These are phyloP conservation scores for Cicer chorassanicum DNA, from an alignment of 306 rosid species.

Conservation along the genomic window DNA sequence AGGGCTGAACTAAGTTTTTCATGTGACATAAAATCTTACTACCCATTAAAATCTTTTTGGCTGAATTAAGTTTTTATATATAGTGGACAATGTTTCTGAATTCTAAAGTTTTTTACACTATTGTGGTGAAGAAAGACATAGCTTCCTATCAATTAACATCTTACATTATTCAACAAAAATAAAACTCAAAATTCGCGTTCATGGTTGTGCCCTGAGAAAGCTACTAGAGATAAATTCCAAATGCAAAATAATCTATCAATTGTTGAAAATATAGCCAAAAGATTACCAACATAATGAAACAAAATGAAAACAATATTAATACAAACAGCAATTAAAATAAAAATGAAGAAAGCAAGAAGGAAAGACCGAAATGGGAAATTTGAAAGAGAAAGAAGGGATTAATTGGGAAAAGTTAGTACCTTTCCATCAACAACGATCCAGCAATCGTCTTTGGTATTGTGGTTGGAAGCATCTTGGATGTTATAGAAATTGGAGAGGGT, in stretches of 20 bases:
- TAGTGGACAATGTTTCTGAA: not conserved
- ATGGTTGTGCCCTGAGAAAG: not conserved
- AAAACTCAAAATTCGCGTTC: not conserved
- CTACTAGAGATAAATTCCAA: not conserved
- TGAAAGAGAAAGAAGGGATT: not conserved
- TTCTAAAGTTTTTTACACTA: not conserved
- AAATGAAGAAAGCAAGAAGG: not conserved
- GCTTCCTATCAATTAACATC: not conserved
- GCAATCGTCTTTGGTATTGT: conserved; percentile 78
- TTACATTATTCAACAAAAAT: not conserved
- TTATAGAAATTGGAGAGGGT: conserved; percentile 62
- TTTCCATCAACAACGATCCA: conserved; percentile 86
- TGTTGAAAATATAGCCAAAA: not conserved
- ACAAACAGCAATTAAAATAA: not conserved
- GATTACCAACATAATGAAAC: not conserved
- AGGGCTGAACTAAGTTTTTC: not conserved
- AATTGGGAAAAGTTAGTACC: conserved; percentile 44
- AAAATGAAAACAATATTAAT: not conserved
- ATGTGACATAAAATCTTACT: not conserved
- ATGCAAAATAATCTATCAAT: not conserved
- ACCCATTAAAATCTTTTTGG: not conserved
- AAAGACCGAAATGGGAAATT: conserved; percentile 15
- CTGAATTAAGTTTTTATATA: not conserved
- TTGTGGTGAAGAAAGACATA: not conserved
- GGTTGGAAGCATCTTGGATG: conserved; percentile 67